Evolutionary conservation across 2,329 filamentous ascomycete genomes (phyloP).

Genomic region (Fusarium goolgardi): DNA sequence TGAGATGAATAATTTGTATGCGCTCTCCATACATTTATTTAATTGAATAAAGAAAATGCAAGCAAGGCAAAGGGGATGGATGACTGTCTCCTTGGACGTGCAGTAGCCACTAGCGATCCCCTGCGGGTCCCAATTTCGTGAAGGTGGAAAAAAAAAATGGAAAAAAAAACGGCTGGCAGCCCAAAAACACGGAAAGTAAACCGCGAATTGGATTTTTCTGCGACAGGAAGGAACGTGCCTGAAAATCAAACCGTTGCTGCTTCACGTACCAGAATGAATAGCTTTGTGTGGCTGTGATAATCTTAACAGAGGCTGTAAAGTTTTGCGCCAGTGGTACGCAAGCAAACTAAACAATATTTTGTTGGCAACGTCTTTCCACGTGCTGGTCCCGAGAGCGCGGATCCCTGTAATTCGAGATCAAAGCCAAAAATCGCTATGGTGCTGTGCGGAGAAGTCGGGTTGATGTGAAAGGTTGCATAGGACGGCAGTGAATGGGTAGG

Average conservation of each 20-base stretch:
- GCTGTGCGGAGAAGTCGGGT: conserved; percentile 20
- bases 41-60: conserved; percentile 5
- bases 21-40: conserved; percentile 1
- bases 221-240: neutral
- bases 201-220: conserved; percentile 16
- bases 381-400: conserved; percentile 41
- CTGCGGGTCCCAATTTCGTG: conserved; percentile 43
- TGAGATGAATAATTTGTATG: conserved; percentile 18
- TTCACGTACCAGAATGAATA: conserved; percentile 20
- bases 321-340: conserved; percentile 21
- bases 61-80: conserved; percentile 20
- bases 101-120: conserved; percentile 35
- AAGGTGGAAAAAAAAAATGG: conserved; percentile 17
- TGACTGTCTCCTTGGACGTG: conserved; percentile 16
- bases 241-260: neutral
- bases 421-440: conserved; percentile 27
- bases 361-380: conserved; percentile 42
- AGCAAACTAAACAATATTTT: conserved; percentile 13
- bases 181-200: conserved; percentile 31
- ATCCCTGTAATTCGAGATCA: conserved; percentile 40
- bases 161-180: conserved; percentile 18
- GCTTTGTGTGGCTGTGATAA: conserved; percentile 1
- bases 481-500: conserved; percentile 15
- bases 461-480: conserved; percentile 30
- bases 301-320: neutral